Conservation (phyloP, 176 grass and related monocot species). For the Olyra latifolia region DNA sequence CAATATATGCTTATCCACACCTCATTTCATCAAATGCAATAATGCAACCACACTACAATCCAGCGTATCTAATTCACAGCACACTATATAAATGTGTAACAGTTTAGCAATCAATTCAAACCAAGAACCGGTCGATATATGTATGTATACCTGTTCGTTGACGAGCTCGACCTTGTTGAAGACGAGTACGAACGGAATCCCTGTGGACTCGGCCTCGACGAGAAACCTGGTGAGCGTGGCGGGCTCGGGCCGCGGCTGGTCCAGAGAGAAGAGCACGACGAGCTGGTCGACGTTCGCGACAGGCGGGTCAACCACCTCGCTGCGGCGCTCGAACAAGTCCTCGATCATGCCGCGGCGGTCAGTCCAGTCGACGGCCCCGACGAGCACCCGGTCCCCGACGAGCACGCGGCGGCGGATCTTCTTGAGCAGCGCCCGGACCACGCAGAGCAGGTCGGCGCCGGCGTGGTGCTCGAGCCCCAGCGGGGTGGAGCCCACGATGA, state of each 20-base stretch:
- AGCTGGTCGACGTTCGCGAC: slow-evolving; percentile 84
- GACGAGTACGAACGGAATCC: slow-evolving; percentile 63
- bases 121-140: neutral
- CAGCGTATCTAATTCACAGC: neutral
- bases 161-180: slow-evolving; percentile 92
- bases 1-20: neutral
- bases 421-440: slow-evolving; percentile 84
- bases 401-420: slow-evolving; percentile 90
- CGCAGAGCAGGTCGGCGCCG: slow-evolving; percentile 79
- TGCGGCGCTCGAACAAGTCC: slow-evolving; percentile 72
- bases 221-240: slow-evolving; percentile 89
- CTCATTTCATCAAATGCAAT: neutral
- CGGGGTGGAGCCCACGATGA: slow-evolving; percentile 62
- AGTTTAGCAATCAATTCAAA: neutral
- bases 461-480: slow-evolving; percentile 39
- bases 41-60: neutral
- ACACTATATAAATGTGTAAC: neutral
- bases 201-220: slow-evolving; percentile 79
- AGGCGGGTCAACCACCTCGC: slow-evolving; percentile 69
- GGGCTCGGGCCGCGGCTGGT: slow-evolving; percentile 73
- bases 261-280: slow-evolving; percentile 76
- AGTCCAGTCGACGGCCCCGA: slow-evolving; percentile 68
- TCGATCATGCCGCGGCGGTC: slow-evolving; percentile 82
- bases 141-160: slow-evolving; percentile 55
- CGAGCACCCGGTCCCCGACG: slow-evolving; percentile 82